Evolutionary conservation across 495 filamentous ascomycete genomes (phyloP).

Genomic region (Penicillium soppii): DNA sequence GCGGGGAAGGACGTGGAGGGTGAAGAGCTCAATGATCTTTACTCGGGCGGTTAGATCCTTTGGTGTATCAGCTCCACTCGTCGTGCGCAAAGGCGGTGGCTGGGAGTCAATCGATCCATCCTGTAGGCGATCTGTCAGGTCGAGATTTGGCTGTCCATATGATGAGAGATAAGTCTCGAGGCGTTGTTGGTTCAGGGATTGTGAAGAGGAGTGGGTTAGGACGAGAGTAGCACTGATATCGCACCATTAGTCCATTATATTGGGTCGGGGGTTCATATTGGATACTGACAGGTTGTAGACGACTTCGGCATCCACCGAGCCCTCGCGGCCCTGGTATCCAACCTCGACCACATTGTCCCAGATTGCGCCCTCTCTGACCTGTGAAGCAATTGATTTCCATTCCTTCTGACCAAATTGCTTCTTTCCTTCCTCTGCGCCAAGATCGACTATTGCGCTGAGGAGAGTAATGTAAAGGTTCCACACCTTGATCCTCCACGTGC

Average conservation of each 20-base stretch:
- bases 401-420: slow-evolving; percentile 76
- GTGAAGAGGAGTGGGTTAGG: slow-evolving; percentile 79
- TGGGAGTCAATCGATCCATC: slow-evolving; percentile 27
- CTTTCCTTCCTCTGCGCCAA: slow-evolving; percentile 89
- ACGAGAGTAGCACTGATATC: slow-evolving; percentile 77
- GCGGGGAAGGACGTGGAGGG: slow-evolving; percentile 83
- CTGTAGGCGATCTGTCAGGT: slow-evolving; percentile 59
- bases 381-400: slow-evolving; percentile 76
- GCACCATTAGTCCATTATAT: slow-evolving; percentile 8
- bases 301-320: slow-evolving; percentile 90
- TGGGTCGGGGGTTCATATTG: neutral
- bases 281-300: slow-evolving; percentile 81
- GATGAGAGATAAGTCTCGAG: slow-evolving; percentile 90
- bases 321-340: slow-evolving; percentile 83
- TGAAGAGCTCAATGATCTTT: slow-evolving; percentile 91
- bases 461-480: slow-evolving; percentile 97
- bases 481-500: slow-evolving; percentile 82
- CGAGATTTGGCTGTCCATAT: slow-evolving; percentile 65
- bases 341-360: slow-evolving; percentile 90
- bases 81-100: slow-evolving; percentile 31
- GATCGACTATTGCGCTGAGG: slow-evolving; percentile 83
- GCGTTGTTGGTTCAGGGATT: slow-evolving; percentile 77
- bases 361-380: slow-evolving; percentile 79
- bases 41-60: slow-evolving; percentile 73
- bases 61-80: slow-evolving; percentile 70